phyloP scores from a whole-genome alignment of 2,329 filamentous ascomycete species.

The Ophiosphaerella narmari region DNA sequence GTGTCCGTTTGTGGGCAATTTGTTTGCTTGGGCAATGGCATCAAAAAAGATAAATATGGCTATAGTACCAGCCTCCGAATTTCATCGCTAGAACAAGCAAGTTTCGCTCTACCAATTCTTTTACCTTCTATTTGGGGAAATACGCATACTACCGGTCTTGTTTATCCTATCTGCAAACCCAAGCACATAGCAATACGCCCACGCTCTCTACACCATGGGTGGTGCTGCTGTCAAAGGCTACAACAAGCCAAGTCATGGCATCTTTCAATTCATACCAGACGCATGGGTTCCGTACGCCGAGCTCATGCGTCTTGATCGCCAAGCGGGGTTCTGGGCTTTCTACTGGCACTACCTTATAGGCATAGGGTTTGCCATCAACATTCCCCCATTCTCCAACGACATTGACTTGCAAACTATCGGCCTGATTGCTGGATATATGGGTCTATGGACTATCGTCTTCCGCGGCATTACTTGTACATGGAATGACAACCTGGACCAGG shows the following conservation, averaged over 20 bases:
- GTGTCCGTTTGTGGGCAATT: background rate
- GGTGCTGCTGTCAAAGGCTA: background rate
- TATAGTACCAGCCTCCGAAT: background rate
- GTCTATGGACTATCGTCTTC: conserved; percentile 3
- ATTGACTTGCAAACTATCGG: background rate
- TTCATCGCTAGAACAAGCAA: background rate
- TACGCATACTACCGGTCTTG: background rate
- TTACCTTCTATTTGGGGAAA: background rate
- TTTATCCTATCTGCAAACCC: background rate
- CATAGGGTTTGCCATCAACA: conserved; percentile 1
- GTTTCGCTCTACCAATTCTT: background rate
- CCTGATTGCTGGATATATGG: background rate
- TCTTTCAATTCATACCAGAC: background rate
- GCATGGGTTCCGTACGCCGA: conserved; percentile 3
- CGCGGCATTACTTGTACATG: conserved; percentile 51
- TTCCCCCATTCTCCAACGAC: background rate
- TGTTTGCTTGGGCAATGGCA: background rate
- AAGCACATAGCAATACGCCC: background rate
- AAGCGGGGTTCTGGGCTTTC: conserved; percentile 1
- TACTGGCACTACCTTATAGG: conserved; percentile 2
- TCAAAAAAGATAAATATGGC: background rate
- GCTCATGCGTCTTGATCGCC: conserved; percentile 1
- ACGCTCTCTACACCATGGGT: background rate
- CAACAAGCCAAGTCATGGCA: conserved; percentile 2
- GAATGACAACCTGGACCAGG: conserved; percentile 61